Evolutionary conservation across 495 filamentous ascomycete genomes (phyloP).

Genomic region (Daldinia loculata): DNA sequence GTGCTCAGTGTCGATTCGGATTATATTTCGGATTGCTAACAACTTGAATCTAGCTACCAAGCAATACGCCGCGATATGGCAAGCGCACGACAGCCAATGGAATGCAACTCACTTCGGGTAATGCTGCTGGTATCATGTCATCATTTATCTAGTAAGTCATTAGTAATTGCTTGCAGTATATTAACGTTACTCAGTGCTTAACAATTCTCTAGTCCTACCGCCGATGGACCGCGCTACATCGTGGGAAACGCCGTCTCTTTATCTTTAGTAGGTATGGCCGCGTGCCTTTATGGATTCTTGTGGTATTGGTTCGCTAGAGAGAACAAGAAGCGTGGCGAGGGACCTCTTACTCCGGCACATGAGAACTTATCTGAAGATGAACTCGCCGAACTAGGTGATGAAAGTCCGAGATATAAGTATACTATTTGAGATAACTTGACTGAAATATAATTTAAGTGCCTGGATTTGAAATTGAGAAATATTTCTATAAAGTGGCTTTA

Average conservation of each 20-base stretch:
- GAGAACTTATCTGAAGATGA: slow-evolving; percentile 68
- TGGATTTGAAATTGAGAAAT: background rate
- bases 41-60: slow-evolving; percentile 48
- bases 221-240: slow-evolving; percentile 58
- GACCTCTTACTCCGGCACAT: slow-evolving; percentile 62
- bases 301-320: slow-evolving; percentile 62
- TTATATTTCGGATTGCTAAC: background rate
- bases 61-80: slow-evolving; percentile 69
- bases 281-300: slow-evolving; percentile 60
- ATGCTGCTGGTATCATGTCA: slow-evolving; percentile 73
- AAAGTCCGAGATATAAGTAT: slow-evolving; percentile 68
- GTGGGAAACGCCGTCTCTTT: slow-evolving; percentile 65
- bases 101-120: slow-evolving; percentile 74
- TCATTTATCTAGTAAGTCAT: slow-evolving; percentile 67
- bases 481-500: background rate
- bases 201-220: slow-evolving; percentile 42
- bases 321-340: slow-evolving; percentile 64
- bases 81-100: slow-evolving; percentile 76
- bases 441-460: background rate
- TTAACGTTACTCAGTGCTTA: slow-evolving; percentile 1
- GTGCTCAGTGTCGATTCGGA: slow-evolving; percentile 9
- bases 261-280: slow-evolving; percentile 60
- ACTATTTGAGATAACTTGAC: slow-evolving; percentile 53
- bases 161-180: background rate
- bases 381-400: slow-evolving; percentile 74